phyloP scores from a whole-genome alignment of 306 rosid genomes.

The Inga laurina region DNA sequence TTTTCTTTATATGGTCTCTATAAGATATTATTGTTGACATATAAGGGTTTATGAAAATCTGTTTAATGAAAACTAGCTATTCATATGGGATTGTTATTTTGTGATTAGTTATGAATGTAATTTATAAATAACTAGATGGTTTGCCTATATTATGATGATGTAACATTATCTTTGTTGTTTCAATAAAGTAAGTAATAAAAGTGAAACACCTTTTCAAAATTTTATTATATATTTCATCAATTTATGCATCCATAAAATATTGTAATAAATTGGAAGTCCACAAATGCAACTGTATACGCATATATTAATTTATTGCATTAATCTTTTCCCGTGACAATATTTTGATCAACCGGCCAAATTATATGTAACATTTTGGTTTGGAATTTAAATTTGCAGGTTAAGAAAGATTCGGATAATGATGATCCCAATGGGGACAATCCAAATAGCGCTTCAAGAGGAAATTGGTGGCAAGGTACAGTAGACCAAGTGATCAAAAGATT shows the following conservation, averaged over 20 bases:
- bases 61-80: not conserved
- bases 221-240: not conserved
- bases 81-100: not conserved
- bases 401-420: slow-evolving; percentile 58
- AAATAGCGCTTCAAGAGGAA: slow-evolving; percentile 70
- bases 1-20: not conserved
- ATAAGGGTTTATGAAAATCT: not conserved
- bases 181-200: not conserved
- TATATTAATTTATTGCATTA: not conserved
- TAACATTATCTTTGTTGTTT: not conserved
- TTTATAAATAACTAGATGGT: not conserved
- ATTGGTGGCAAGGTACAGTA: slow-evolving; percentile 94
- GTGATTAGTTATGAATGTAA: not conserved
- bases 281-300: not conserved
- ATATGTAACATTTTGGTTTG: not conserved
- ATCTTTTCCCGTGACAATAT: not conserved
- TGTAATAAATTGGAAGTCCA: not conserved
- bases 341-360: not conserved
- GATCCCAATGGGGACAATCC: slow-evolving; percentile 57
- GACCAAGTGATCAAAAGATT: slow-evolving; percentile 1
- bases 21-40: not conserved
- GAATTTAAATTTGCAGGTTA: slow-evolving; percentile 39
- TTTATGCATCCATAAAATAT: not conserved
- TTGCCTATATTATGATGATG: not conserved
- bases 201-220: not conserved